Base-by-base conservation (phyloP, 352 stramenopile species). In the Phytopythium kandeliae region DNA sequence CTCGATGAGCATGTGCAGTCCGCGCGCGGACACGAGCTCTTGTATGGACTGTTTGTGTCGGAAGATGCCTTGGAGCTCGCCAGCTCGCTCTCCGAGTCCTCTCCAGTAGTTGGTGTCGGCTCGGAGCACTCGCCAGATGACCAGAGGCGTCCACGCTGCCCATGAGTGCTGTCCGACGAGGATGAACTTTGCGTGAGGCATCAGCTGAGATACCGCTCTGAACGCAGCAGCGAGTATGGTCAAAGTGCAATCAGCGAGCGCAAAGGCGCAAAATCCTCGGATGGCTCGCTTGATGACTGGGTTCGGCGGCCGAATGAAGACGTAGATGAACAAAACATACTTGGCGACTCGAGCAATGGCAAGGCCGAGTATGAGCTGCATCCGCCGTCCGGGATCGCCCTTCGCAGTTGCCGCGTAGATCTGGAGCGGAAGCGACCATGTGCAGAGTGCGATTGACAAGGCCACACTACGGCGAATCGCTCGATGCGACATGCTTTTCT, bases 51-150 rank as follows among this genome's bases (percentile, higher is more conserved):
- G n/a, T 13, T 35, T 10, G 7, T 35, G 31, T 2, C 15, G 31
- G 31, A 48, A 25, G 30, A 34, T 44, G 0, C 46, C 61, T 43
- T 92, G 81, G 0, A 90, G 60, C 26, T 62, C 54, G 8, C 74
- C 72, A 0, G 78, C 81, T 30, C 78, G 74, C 28, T 67, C 56
- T 12, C 77, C 75, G 0, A 92, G 51, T 3, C 80, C 78, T 21
- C 80, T 67, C 80, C 80, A 92, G 53, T 92, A 66, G 41, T 73
- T 69, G 9, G 80, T 92, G 46, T 92, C 80, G 3, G 80, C 80
- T 21, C 70, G 74, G 13, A 92, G 61, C 17, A 90, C 64, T 49
- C 78, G 66, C 78, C 76, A 90, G 51, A 91, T 76, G 10, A 86
- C 67, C 11, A 89, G 57, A 7, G 83, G 83, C 25, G 69, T 64